Conservation (phyloP, 768 basidiomycete genomes). For the Polyporus arcularius region DNA sequence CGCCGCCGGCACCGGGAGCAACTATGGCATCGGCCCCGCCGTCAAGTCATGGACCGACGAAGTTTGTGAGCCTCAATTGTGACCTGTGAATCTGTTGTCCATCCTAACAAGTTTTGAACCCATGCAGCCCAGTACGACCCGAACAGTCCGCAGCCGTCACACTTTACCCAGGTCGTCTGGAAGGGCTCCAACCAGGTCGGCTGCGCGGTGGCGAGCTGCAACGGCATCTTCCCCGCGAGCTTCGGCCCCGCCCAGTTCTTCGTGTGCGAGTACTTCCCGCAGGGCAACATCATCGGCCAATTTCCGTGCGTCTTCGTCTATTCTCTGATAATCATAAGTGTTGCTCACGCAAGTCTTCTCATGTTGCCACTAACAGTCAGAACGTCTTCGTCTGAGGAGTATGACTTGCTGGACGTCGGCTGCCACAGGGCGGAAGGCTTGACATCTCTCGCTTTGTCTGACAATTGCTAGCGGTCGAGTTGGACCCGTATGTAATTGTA, state of each 20-base stretch:
- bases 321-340: background rate
- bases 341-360: background rate
- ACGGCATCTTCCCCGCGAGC: conserved; percentile 55
- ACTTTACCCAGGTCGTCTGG: conserved; percentile 71
- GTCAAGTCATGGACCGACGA: conserved; percentile 68
- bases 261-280: conserved; percentile 69
- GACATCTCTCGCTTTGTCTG: no score
- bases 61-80: conserved; percentile 47
- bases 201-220: conserved; percentile 58
- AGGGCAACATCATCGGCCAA: conserved; percentile 64
- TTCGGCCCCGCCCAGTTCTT: conserved; percentile 57
- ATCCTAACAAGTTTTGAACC: background rate
- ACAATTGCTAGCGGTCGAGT: no score
- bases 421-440: no score
- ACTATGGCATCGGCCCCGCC: conserved; percentile 49
- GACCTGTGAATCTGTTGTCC: background rate
- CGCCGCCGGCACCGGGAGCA: conserved; percentile 65
- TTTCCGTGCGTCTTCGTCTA: conserved; percentile 50
- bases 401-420: no score
- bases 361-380: conserved; percentile 21
- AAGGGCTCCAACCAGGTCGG: conserved; percentile 64
- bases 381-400: conserved; percentile 31
- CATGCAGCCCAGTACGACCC: conserved; percentile 54
- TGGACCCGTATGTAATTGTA: no score
- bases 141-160: conserved; percentile 57